phyloP scores from a whole-genome alignment of 140 eudicot species.

The Anethum foeniculum region DNA sequence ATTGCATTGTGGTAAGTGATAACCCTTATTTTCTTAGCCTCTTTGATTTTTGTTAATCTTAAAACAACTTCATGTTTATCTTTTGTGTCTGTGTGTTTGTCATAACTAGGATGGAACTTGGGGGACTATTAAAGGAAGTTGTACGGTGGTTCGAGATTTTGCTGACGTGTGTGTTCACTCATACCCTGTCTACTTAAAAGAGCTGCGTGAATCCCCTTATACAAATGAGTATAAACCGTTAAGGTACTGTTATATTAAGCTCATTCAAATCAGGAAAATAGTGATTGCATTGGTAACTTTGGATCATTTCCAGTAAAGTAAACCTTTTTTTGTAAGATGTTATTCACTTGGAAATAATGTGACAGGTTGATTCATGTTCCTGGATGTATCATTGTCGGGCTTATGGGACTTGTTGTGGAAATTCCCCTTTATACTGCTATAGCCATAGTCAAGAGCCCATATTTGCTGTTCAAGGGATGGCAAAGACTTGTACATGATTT shows the following conservation, averaged over 20 bases:
- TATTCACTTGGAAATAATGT: background rate
- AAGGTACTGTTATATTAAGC: conserved; percentile 32
- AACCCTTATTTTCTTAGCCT: background rate
- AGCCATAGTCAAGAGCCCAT: conserved; percentile 79
- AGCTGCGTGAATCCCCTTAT: conserved; percentile 60
- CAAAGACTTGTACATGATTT: conserved; percentile 74
- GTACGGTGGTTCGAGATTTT: conserved; percentile 89
- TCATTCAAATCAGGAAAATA: background rate
- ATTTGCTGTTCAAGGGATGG: conserved; percentile 89
- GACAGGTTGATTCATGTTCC: conserved; percentile 93
- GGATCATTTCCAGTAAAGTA: background rate
- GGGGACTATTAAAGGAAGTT: conserved; percentile 93
- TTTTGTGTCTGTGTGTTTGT: background rate
- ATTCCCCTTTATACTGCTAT: conserved; percentile 92
- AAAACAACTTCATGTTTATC: background rate
- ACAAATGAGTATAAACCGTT: conserved; percentile 53
- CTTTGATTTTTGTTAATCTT: background rate
- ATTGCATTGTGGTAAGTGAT: conserved; percentile 72
- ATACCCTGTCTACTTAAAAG: conserved; percentile 73
- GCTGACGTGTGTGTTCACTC: conserved; percentile 83
- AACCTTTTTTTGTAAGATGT: background rate
- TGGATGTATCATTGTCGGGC: conserved; percentile 76
- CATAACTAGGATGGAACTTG: conserved; percentile 77
- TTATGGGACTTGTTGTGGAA: conserved; percentile 67
- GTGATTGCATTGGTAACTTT: background rate